Evolutionary conservation across 1,284 basidiomycete genomes (phyloP), one percentile per base, ranked within the genome.

Genomic region (Leccinum proliferum): DNA sequence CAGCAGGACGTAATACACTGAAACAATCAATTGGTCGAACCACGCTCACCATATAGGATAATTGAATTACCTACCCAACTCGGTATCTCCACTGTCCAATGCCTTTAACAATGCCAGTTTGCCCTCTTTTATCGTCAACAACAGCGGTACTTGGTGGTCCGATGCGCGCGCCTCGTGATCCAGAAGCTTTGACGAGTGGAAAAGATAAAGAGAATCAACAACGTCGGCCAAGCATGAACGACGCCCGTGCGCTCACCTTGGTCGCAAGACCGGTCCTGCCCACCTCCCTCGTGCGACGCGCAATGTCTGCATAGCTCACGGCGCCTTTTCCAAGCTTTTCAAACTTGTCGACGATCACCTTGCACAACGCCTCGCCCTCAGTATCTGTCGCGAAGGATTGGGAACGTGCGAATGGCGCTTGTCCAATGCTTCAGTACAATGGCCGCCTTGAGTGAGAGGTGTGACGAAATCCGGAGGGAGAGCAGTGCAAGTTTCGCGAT

Each of bases 371-470:
- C 29, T 32, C 29, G 29, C 7, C 29, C 29, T 32, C 29, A 32
- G 29, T 66, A 10, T 81, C 83, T 0, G 81, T 79, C 1, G 82
- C 73, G 0, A 82, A 78, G 0, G 87, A 78, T 67, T 86, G 84
- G 8, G 92, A 87, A 7, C 85, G 84, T 32, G 87, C 76, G 62
- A 99, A 96, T 96, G 6, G 93, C 91, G 64, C 88, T 89, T 0
- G 97, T 96, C 97, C 97, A 99, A 73, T 98, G 96, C 69, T 91
- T 93, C 55, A 99, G 80, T 0, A 99, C 94, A 0, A 87, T 82
- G 65, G 96, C 92, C 0, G 94, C 90, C 34, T 92, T 90, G 25
- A 98, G 80, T 6, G 84, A 83, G 14, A 99, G 83, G 76, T 88
- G 93, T 9, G 86, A 32, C 1, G 95, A 95, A 65, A 99, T 89